phyloP scores from a whole-genome alignment of 2,329 filamentous ascomycete genomes.

The Cladosporium oxysporum region DNA sequence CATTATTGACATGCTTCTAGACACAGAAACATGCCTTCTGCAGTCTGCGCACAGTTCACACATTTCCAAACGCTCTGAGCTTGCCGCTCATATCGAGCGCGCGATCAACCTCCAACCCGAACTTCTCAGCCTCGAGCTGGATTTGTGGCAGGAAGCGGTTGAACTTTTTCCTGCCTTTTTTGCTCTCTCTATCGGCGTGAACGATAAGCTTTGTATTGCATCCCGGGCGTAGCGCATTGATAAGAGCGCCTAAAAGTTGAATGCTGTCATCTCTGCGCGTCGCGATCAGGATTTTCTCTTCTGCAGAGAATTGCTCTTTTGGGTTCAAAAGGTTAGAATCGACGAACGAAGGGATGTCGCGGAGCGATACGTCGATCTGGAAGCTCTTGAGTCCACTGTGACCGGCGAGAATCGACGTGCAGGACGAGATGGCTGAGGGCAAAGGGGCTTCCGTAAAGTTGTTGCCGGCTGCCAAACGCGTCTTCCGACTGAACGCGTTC shows the following conservation, averaged over 20 bases:
- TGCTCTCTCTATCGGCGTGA: not conserved
- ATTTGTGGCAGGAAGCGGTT: too few relatives aligned
- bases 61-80: not conserved
- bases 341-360: not conserved
- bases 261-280: not conserved
- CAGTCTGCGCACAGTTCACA: not conserved
- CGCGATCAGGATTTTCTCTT: too few relatives aligned
- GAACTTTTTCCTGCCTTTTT: not conserved
- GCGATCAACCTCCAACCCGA: slow-evolving; percentile 27
- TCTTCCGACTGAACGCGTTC: not conserved
- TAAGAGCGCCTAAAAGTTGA: not conserved
- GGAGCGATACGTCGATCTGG: not conserved
- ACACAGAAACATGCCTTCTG: not conserved
- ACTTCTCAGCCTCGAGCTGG: slow-evolving; percentile 20
- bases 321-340: too few relatives aligned
- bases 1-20: not conserved
- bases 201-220: not conserved
- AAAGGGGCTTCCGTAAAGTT: not conserved
- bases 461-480: not conserved
- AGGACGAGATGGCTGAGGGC: not conserved
- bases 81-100: not conserved
- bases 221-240: not conserved
- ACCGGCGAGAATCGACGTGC: not conserved
- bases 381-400: not conserved
- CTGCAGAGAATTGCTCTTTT: too few relatives aligned